Evolutionary conservation across 345 rosid species (phyloP).

Genomic region (Reutealis trisperma): DNA sequence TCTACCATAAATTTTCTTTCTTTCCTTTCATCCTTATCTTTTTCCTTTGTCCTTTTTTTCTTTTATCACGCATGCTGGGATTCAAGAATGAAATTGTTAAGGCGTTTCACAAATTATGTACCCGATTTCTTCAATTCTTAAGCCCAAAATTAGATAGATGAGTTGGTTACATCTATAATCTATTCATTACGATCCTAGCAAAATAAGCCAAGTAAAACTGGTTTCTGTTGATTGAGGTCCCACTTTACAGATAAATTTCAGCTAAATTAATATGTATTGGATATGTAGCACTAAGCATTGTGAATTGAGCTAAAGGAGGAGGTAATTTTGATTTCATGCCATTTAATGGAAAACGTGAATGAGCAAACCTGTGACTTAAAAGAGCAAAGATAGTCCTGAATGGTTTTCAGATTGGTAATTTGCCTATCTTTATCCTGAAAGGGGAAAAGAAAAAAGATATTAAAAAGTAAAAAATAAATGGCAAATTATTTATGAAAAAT

Average conservation of each 20-base stretch:
- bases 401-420: slow-evolving; percentile 71
- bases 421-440: slow-evolving; percentile 75
- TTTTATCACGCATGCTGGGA: not conserved
- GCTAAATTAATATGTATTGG: not conserved
- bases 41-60: not conserved
- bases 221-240: not conserved
- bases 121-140: not conserved
- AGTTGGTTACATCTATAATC: not conserved
- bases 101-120: not conserved
- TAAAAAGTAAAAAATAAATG: not conserved
- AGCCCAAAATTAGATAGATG: not conserved
- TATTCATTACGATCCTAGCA: not conserved
- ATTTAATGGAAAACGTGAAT: slow-evolving; percentile 15
- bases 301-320: not conserved
- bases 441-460: not conserved
- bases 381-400: slow-evolving; percentile 89
- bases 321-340: not conserved
- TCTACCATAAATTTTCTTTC: too few species aligned
- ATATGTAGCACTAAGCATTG: not conserved
- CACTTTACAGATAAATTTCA: not conserved
- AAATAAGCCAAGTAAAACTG: slow-evolving; percentile 1
- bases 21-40: not conserved
- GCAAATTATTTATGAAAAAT: not conserved
- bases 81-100: not conserved
- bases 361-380: slow-evolving; percentile 69